Conservation (phyloP, 129 eudicot genomes). For the Heracleum sosnowskyi region DNA sequence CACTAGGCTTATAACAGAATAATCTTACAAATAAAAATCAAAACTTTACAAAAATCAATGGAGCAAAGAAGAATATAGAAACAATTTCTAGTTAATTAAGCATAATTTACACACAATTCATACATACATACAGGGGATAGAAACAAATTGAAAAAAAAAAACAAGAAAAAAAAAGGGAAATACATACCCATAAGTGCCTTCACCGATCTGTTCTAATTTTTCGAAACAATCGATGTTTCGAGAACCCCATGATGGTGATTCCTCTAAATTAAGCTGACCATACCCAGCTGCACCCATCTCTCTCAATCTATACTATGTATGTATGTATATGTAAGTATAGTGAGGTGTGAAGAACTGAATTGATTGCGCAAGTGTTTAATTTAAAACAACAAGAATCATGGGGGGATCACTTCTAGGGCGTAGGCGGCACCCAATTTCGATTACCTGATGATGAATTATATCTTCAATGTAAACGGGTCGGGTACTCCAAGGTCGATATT, state of each 20-base stretch:
- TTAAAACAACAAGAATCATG: too few relatives aligned
- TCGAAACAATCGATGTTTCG: conserved; percentile 83
- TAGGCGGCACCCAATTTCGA: too few relatives aligned
- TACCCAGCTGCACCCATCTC: conserved; percentile 51
- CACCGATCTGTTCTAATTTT: conserved; percentile 77
- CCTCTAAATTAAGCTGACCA: conserved; percentile 61
- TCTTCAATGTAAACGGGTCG: too few relatives aligned
- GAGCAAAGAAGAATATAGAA: background rate
- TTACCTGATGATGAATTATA: too few relatives aligned
- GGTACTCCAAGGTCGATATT: too few relatives aligned
- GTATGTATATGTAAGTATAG: too few relatives aligned
- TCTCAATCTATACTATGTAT: too few relatives aligned
- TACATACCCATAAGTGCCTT: conserved; percentile 76
- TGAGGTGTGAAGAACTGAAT: too few relatives aligned
- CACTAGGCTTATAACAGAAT: background rate
- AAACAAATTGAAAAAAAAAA: background rate
- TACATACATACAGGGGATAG: too few relatives aligned
- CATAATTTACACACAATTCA: background rate
- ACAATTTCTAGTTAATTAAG: background rate
- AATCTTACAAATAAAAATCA: background rate
- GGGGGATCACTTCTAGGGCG: too few relatives aligned
- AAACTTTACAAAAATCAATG: background rate
- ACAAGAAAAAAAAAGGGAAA: background rate
- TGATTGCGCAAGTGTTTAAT: background rate
- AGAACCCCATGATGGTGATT: conserved; percentile 66